These are phyloP conservation scores for Populus hybrid DNA, from an alignment of 441 rosid genomes.

Conservation along the genomic window DNA sequence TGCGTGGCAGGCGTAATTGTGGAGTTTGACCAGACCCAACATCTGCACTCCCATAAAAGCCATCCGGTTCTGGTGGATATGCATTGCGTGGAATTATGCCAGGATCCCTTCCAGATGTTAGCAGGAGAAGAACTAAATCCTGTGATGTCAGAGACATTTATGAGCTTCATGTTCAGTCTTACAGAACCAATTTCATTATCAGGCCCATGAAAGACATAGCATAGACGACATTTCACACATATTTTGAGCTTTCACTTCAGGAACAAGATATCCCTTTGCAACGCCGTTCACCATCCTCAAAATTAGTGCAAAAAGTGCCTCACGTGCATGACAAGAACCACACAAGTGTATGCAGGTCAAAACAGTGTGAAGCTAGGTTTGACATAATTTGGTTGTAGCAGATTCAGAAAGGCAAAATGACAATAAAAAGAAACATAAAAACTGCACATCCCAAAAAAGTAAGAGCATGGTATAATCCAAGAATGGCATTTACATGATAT, in stretches of 20 bases:
- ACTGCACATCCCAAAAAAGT: background rate
- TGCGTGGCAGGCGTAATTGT: constrained; percentile 68
- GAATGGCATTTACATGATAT: background rate
- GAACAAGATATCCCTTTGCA: background rate
- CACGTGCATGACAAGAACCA: background rate
- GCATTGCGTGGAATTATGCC: constrained; percentile 87
- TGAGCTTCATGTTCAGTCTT: constrained; percentile 12
- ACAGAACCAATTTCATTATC: background rate
- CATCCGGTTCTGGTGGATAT: constrained; percentile 88
- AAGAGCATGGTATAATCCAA: background rate
- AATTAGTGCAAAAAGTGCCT: background rate
- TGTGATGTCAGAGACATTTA: constrained; percentile 29
- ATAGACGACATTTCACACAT: background rate
- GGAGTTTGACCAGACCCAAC: constrained; percentile 70
- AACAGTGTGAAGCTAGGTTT: background rate
- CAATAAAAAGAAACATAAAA: background rate
- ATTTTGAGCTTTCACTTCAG: background rate
- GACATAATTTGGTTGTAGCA: background rate
- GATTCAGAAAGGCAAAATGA: background rate
- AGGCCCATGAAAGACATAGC: background rate
- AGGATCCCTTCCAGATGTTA: constrained; percentile 96
- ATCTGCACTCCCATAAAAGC: constrained; percentile 55
- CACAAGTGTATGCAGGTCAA: background rate
- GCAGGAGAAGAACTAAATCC: constrained; percentile 79
- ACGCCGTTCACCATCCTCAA: background rate